These are phyloP conservation scores for Chaetomium tenue DNA, from an alignment of 495 filamentous ascomycete genomes.

Conservation along the genomic window DNA sequence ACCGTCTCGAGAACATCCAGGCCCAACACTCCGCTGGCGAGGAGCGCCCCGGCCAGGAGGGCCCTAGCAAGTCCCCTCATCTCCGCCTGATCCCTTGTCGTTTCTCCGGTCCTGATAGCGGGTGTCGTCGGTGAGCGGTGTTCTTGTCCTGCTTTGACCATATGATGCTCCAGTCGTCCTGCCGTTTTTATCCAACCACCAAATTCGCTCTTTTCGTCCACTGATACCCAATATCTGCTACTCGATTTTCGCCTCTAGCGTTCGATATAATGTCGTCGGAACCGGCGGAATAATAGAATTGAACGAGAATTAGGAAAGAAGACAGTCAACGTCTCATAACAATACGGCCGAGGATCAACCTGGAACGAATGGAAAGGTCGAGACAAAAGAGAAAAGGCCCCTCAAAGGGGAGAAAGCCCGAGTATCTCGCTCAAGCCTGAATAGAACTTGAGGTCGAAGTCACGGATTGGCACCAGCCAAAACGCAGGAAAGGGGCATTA, in stretches of 20 bases:
- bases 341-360: conserved; percentile 52
- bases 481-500: conserved; percentile 20
- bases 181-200: not conserved
- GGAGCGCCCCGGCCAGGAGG: conserved; percentile 37
- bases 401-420: conserved; percentile 18
- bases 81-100: not conserved
- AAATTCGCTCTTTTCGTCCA: not conserved
- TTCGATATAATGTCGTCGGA: conserved; percentile 26
- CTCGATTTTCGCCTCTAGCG: not conserved
- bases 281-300: conserved; percentile 29
- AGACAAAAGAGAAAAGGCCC: conserved; percentile 25
- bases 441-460: conserved; percentile 7
- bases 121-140: not conserved
- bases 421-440: conserved; percentile 14
- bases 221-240: not conserved
- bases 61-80: conserved; percentile 30
- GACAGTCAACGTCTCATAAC: conserved; percentile 29
- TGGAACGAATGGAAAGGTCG: conserved; percentile 49
- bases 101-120: not conserved
- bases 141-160: not conserved
- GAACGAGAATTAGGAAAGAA: conserved; percentile 25
- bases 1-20: conserved; percentile 73
- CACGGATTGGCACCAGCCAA: conserved; percentile 21
- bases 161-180: not conserved
- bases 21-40: conserved; percentile 48